phyloP scores from a whole-genome alignment of 2,329 filamentous ascomycete genomes.

The Colletotrichum liriopes region DNA sequence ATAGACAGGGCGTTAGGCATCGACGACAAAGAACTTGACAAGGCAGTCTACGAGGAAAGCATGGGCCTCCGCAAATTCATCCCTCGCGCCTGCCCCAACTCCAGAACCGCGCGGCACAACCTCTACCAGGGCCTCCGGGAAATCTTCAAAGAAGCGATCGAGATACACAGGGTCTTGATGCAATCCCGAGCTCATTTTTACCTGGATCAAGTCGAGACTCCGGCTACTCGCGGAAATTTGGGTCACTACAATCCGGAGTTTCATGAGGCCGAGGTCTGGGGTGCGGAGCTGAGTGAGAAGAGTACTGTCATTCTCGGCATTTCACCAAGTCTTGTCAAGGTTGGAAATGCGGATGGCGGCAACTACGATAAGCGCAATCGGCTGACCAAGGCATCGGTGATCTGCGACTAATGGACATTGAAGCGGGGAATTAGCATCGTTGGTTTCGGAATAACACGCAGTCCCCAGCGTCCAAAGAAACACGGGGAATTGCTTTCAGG shows the following conservation, averaged over 20 bases:
- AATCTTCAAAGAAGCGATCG: background rate
- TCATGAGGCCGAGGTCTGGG: slow-evolving; percentile 6
- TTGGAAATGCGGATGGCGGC: slow-evolving; percentile 38
- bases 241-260: background rate
- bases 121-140: background rate
- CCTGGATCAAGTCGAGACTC: background rate
- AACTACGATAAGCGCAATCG: slow-evolving; percentile 19
- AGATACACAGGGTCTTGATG: slow-evolving; percentile 1
- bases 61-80: background rate
- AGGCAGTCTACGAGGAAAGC: rapidly evolving
- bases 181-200: slow-evolving; percentile 1
- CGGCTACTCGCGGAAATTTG: no score
- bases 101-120: rapidly evolving
- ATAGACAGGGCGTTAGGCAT: background rate
- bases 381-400: slow-evolving; percentile 22
- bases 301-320: background rate
- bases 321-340: slow-evolving; percentile 19
- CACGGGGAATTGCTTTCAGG: background rate
- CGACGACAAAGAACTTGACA: background rate
- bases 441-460: background rate
- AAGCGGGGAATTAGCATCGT: background rate
- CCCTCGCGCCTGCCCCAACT: rapidly evolving
- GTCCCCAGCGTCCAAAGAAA: background rate
- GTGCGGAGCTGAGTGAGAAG: background rate
- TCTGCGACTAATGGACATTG: background rate